Conservation (phyloP, 371 early-diverging fungal genomes). For the Zychaea mexicana region DNA sequence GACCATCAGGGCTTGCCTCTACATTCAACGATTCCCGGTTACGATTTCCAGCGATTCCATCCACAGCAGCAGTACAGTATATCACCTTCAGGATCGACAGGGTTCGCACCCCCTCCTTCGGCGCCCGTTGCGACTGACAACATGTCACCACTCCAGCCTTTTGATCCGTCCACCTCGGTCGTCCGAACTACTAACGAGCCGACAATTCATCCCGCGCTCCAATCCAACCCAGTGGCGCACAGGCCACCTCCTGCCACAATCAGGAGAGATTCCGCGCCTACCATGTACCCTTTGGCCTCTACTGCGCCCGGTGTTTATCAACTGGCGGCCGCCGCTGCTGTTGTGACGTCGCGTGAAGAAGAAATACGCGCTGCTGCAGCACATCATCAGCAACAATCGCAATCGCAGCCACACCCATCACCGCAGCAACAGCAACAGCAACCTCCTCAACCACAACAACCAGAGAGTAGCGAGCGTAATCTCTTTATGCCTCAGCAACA, state of each 20-base stretch:
- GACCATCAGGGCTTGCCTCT: conserved; percentile 19
- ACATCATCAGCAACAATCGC: not conserved
- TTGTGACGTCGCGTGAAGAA: not conserved
- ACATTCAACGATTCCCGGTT: conserved; percentile 21
- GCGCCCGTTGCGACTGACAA: conserved; percentile 9
- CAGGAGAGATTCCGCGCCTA: not conserved
- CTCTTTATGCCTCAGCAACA: not conserved
- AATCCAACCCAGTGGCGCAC: conserved; percentile 25
- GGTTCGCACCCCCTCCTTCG: conserved; percentile 13
- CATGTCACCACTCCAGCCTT: not conserved
- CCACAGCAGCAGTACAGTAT: conserved; percentile 20
- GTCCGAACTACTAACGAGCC: conserved; percentile 20
- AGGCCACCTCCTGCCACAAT: conserved; percentile 8
- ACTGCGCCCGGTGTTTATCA: not conserved
- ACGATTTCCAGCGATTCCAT: conserved; percentile 23
- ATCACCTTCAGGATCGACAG: not conserved
- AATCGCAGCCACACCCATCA: not conserved
- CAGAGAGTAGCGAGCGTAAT: no score
- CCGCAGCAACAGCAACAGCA: not conserved
- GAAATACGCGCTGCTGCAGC: no score
- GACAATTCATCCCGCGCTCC: conserved; percentile 31
- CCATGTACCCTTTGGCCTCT: not conserved
- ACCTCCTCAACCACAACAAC: not conserved
- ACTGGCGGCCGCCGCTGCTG: not conserved
- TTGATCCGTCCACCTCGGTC: conserved; percentile 25